Conservation (phyloP, 371 early-diverging fungal genomes). For the Synchytrium microbalum region DNA sequence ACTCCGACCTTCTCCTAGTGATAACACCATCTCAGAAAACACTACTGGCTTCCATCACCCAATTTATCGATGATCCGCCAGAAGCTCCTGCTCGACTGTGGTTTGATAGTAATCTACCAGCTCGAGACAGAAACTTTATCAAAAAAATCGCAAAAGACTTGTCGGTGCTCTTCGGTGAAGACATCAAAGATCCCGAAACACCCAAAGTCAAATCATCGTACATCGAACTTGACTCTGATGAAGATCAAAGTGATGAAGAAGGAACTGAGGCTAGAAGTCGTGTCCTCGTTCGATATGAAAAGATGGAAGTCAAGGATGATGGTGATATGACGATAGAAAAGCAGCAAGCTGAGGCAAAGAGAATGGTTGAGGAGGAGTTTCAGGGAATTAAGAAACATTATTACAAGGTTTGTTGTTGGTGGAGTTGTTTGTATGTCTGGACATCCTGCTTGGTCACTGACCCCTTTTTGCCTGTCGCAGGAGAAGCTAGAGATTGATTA, state of each 20-base stretch:
- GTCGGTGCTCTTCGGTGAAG: slow-evolving; percentile 30
- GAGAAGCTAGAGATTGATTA: slow-evolving; percentile 62
- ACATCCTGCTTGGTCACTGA: background rate
- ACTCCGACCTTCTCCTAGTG: too few species aligned
- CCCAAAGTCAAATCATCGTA: slow-evolving; percentile 5
- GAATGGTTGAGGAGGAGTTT: slow-evolving; percentile 45
- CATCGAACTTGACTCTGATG: slow-evolving; percentile 24
- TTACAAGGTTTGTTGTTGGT: slow-evolving; percentile 43
- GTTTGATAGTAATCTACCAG: slow-evolving; percentile 35
- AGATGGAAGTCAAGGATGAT: slow-evolving; percentile 53
- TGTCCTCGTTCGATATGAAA: slow-evolving; percentile 56
- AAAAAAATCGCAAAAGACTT: slow-evolving; percentile 54
- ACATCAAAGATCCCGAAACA: background rate
- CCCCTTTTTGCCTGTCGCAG: slow-evolving; percentile 17
- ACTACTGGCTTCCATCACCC: background rate
- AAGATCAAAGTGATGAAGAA: slow-evolving; percentile 46
- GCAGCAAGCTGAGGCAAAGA: slow-evolving; percentile 38
- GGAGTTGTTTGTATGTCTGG: background rate
- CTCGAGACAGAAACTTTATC: slow-evolving; percentile 56
- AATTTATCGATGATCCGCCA: slow-evolving; percentile 38
- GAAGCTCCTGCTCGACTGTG: slow-evolving; percentile 10
- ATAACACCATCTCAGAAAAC: background rate
- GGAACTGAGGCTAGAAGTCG: slow-evolving; percentile 58
- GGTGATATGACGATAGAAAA: slow-evolving; percentile 21
- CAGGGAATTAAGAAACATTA: slow-evolving; percentile 62